Percentiles rank a stretch among this genome's conserved stretches.
phyloP scores from a whole-genome alignment of 2,329 filamentous ascomycete genomes.

The Colletotrichum tofieldiae region DNA sequence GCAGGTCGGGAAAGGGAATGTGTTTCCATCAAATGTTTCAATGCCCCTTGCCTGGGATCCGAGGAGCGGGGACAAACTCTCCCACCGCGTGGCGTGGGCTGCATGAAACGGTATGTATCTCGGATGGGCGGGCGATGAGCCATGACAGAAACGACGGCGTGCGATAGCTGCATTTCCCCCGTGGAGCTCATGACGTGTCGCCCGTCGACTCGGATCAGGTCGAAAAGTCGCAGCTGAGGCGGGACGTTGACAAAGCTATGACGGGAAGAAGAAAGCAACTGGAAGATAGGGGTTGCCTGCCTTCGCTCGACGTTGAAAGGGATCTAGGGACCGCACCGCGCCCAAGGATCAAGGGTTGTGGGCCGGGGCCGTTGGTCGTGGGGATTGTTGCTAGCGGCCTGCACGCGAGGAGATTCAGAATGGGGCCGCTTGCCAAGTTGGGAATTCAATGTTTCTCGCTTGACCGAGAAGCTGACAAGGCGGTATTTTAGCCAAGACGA shows the following conservation, averaged over 20 bases:
- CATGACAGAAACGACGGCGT: conserved; percentile 7
- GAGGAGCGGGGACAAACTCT: conserved; percentile 32
- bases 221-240: background rate
- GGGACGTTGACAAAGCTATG: conserved; percentile 13
- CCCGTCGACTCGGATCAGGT: conserved; percentile 15
- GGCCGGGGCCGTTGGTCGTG: conserved; percentile 29
- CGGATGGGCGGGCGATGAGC: conserved; percentile 24
- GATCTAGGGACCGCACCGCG: conserved; percentile 8
- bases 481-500: conserved; percentile 26
- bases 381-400: conserved; percentile 35
- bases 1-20: conserved; percentile 17
- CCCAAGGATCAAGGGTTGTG: conserved; percentile 36
- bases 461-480: conserved; percentile 25
- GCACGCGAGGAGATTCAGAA: conserved; percentile 37
- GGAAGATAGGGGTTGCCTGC: conserved; percentile 27
- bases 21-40: conserved; percentile 43
- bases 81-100: conserved; percentile 31
- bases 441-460: conserved; percentile 42
- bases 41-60: conserved; percentile 25
- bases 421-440: conserved; percentile 37
- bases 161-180: conserved; percentile 1
- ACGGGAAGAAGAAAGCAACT: background rate
- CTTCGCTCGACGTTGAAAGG: conserved; percentile 7
- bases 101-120: conserved; percentile 38
- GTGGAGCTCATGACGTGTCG: background rate